Base-by-base conservation (phyloP, 2,329 filamentous ascomycete genomes). In the Arthrobotrys sphaeroides region DNA sequence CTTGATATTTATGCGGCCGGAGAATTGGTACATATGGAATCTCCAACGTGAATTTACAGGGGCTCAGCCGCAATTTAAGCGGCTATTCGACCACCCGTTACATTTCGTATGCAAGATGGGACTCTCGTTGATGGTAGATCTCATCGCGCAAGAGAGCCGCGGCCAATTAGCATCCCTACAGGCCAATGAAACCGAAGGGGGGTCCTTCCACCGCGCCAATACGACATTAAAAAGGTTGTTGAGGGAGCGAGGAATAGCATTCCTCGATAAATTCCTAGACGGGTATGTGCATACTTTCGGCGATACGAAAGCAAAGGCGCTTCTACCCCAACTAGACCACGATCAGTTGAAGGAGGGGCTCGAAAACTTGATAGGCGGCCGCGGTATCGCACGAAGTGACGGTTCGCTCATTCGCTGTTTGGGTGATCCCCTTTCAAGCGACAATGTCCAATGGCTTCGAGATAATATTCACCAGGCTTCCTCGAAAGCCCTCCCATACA, bases 11-110 rank as follows among this genome's bases (percentile, higher is more conserved):
- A 36, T 31, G 5, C 16, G 31, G 13, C 65, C 65, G 13, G 53
- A 69, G n/a, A 69, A 69, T 40, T 61, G 51, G 36, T 45, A 51
- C n/a, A 40, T 28, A 16, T 69, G 65, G 65, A 28, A n/a, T 10
- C 9, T 43, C 31, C 55, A 62, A 36, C n/a, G n/a, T n/a, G n/a
- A n/a, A n/a, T n/a, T n/a, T n/a, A n/a, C n/a, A n/a, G n/a, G n/a
- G n/a, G n/a, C n/a, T n/a, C n/a, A n/a, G n/a, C n/a, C n/a, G n/a
- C n/a, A n/a, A n/a, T n/a, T n/a, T n/a, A n/a, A n/a, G n/a, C n/a
- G 43, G n/a, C 43, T 26, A 4, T 43, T 43, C 9, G 40, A 43
- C 16, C 22, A 16, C 12, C 69, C 69, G 4, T 53, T 66, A 5
- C 69, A 73, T 20, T 5, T 60, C 1, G 69, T 61, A n/a, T 42